Evolutionary conservation across 257 asterid genomes (phyloP).

Genomic region (Solanum virginianum): DNA sequence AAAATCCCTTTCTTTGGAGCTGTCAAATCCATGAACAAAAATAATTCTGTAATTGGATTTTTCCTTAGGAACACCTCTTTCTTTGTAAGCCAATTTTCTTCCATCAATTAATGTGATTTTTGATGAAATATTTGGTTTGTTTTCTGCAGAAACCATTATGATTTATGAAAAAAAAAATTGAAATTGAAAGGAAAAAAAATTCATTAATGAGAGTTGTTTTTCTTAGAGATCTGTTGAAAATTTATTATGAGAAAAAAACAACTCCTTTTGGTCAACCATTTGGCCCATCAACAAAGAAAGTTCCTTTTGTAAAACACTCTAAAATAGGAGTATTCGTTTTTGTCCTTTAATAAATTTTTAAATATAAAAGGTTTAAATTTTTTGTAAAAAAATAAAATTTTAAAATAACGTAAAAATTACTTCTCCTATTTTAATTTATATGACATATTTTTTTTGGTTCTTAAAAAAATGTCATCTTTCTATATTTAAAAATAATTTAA

Average conservation of each 20-base stretch:
- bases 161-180: background rate
- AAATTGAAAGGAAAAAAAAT: too few relatives aligned
- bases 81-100: constrained; percentile 67
- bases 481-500: too few relatives aligned
- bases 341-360: too few relatives aligned
- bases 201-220: background rate
- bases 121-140: background rate
- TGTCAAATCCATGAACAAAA: constrained; percentile 82
- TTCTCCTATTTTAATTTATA: too few relatives aligned
- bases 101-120: constrained; percentile 68
- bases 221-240: background rate
- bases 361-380: too few relatives aligned
- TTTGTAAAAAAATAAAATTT: too few relatives aligned
- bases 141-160: background rate
- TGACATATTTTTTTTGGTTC: too few relatives aligned
- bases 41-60: constrained; percentile 49
- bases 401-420: too few relatives aligned
- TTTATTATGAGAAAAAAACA: background rate
- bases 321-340: background rate
- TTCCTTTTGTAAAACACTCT: background rate
- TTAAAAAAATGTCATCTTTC: too few relatives aligned
- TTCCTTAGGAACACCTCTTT: constrained; percentile 66
- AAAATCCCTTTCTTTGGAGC: constrained; percentile 79
- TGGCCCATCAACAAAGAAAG: background rate
- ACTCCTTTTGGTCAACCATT: background rate